These are phyloP conservation scores for Hymenoscyphus albidus DNA, from an alignment of 2,329 filamentous ascomycete genomes.

Conservation along the genomic window DNA sequence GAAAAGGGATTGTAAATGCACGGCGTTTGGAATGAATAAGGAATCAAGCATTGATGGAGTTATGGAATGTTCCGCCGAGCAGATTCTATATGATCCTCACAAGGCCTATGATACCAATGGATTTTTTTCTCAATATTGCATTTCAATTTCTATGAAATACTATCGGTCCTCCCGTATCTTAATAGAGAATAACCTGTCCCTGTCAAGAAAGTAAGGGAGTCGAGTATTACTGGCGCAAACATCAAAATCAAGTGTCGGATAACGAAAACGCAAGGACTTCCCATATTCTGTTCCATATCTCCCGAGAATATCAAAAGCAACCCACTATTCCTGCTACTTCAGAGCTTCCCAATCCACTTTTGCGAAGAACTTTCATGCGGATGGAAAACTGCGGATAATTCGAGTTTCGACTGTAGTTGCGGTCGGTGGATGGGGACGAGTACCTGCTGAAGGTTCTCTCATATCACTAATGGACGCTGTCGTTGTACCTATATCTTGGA, in stretches of 20 bases:
- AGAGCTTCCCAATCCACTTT: neutral
- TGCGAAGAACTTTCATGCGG: neutral
- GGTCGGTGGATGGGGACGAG: neutral
- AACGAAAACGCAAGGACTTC: constrained; percentile 1
- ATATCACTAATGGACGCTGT: neutral
- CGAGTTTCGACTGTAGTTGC: neutral
- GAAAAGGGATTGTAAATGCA: neutral
- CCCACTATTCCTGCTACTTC: neutral
- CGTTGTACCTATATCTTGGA: neutral
- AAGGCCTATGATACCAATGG: neutral
- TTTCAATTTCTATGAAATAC: neutral
- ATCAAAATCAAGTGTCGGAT: neutral
- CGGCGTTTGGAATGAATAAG: neutral
- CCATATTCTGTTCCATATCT: neutral
- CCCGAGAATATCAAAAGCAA: neutral
- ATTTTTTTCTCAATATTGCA: neutral
- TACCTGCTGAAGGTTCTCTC: neutral
- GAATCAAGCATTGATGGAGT: neutral
- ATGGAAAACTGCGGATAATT: neutral
- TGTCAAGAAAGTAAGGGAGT: neutral
- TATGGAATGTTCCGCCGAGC: neutral
- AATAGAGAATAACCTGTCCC: neutral
- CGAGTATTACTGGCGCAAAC: neutral
- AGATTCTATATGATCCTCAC: neutral
- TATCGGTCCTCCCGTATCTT: neutral